Evolutionary conservation across 495 filamentous ascomycete species (phyloP).

Genomic region (Penicillium daleae): DNA sequence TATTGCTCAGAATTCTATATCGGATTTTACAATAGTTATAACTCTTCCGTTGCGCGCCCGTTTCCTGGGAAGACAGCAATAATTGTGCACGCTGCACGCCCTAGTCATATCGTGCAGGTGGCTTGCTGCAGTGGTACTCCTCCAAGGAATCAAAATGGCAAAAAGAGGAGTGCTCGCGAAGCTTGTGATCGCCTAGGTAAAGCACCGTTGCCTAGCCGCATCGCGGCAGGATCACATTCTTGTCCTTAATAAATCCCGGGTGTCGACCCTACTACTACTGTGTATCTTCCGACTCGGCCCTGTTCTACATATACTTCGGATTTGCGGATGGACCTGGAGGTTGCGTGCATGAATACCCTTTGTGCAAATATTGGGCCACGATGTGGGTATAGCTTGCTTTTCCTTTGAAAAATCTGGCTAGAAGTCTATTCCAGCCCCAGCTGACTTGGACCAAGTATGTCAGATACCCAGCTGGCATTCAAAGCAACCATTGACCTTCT

Average conservation of each 20-base stretch:
- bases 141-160: slow-evolving; percentile 12
- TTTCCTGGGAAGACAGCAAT: background rate
- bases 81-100: slow-evolving; percentile 1
- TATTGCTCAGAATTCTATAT: background rate
- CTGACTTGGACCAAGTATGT: background rate
- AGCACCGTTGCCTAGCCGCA: background rate
- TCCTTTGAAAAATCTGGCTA: background rate
- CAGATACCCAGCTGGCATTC: background rate
- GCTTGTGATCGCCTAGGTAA: slow-evolving; percentile 14
- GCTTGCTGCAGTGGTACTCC: slow-evolving; percentile 26
- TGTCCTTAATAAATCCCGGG: background rate
- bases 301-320: background rate
- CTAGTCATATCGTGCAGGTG: slow-evolving; percentile 23
- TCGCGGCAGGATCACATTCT: background rate
- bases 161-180: slow-evolving; percentile 12
- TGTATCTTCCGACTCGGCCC: background rate
- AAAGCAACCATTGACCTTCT: too few species aligned
- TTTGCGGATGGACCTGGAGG: background rate
- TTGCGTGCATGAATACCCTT: background rate
- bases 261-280: background rate
- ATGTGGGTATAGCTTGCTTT: background rate
- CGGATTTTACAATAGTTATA: background rate
- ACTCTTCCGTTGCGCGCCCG: too few species aligned
- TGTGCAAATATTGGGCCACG: background rate
- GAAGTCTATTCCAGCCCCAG: background rate